Percentiles rank a stretch among this genome's conserved stretches.
These are phyloP conservation scores for Paecilomyces sp. DNA, from an alignment of 2,329 filamentous ascomycete genomes.

Conservation along the genomic window DNA sequence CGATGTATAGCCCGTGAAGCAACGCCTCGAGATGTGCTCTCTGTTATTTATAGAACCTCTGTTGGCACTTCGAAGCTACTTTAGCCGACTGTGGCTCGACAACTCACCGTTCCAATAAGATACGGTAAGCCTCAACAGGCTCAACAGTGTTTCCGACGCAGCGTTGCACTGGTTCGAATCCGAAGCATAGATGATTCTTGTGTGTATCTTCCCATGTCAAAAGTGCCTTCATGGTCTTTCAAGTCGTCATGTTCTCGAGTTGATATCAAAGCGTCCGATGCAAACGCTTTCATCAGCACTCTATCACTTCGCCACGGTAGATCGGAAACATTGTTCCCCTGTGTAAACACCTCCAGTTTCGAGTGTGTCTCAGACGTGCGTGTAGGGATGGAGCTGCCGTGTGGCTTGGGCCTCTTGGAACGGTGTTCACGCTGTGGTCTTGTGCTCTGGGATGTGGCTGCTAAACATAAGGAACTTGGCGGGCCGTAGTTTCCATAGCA, in stretches of 20 bases:
- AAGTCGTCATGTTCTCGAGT: background rate
- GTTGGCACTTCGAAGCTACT: background rate
- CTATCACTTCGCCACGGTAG: slow-evolving; percentile 6
- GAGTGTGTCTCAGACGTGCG: too few relatives aligned
- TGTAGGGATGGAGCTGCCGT: too few relatives aligned
- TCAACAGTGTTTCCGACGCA: background rate
- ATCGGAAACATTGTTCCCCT: slow-evolving; percentile 4
- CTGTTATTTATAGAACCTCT: background rate
- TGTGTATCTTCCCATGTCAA: background rate
- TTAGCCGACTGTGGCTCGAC: background rate
- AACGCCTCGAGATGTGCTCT: background rate
- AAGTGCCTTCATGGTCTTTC: background rate
- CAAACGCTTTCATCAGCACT: background rate
- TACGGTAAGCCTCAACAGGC: background rate
- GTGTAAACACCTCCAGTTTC: too few relatives aligned
- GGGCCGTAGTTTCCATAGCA: slow-evolving; percentile 10
- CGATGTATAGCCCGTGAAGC: background rate
- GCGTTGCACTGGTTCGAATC: background rate
- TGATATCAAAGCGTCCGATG: background rate
- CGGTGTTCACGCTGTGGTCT: too few relatives aligned
- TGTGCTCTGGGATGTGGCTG: too few relatives aligned
- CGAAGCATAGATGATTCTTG: background rate
- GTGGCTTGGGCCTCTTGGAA: too few relatives aligned
- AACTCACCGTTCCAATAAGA: background rate
- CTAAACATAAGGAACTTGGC: slow-evolving; percentile 10